These are phyloP conservation scores for Rosellinia necatrix DNA, from an alignment of 2,329 filamentous ascomycete genomes.

Conservation along the genomic window DNA sequence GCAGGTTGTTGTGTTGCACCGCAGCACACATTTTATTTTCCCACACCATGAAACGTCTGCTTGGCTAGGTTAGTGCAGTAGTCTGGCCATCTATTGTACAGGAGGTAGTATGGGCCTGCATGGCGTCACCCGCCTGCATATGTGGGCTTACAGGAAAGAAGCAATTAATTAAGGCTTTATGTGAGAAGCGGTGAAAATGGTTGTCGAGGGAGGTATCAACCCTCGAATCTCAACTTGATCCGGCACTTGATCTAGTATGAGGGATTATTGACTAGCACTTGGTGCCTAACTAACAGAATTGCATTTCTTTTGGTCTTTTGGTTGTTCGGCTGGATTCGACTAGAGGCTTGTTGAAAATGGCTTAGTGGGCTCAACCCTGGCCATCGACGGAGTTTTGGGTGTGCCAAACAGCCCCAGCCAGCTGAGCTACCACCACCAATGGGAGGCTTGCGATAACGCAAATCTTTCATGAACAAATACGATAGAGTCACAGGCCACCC, in stretches of 20 bases:
- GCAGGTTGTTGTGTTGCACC: slow-evolving; percentile 14
- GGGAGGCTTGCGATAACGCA: slow-evolving; percentile 22
- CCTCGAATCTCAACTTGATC: slow-evolving; percentile 6
- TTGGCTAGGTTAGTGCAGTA: not conserved
- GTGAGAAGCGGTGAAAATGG: slow-evolving; percentile 15
- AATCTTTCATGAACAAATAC: slow-evolving; percentile 13
- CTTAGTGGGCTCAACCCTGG: slow-evolving; percentile 7
- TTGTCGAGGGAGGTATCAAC: not conserved
- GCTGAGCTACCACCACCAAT: slow-evolving; percentile 23
- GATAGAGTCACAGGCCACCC: slow-evolving; percentile 17
- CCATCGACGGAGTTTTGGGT: not conserved
- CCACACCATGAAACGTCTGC: slow-evolving; percentile 2
- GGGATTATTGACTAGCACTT: slow-evolving; percentile 18
- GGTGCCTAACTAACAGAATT: slow-evolving; percentile 1
- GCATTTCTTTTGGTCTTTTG: not conserved
- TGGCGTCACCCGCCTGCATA: slow-evolving; percentile 6
- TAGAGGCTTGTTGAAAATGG: not conserved
- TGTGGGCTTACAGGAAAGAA: slow-evolving; percentile 15
- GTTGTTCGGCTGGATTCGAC: no score
- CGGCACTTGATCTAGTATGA: slow-evolving; percentile 11
- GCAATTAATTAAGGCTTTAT: slow-evolving; percentile 7
- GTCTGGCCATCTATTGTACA: not conserved
- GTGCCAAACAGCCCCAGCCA: slow-evolving; percentile 12
- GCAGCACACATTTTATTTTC: slow-evolving; percentile 5
- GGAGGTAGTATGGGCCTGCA: slow-evolving; percentile 7